Conservation (phyloP, 1,284 basidiomycete genomes). For the Malassezia restricta region DNA sequence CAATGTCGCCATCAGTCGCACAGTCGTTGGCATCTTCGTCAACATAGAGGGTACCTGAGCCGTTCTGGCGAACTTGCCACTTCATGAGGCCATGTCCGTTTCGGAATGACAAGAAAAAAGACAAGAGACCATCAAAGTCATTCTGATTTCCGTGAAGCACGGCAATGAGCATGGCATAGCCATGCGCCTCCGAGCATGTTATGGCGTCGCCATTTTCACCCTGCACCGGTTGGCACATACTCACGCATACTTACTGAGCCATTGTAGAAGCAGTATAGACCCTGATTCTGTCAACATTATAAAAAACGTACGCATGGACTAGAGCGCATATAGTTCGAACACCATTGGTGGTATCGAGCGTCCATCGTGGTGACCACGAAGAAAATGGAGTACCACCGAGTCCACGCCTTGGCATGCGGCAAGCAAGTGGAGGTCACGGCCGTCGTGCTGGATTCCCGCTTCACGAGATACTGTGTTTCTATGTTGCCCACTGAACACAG, state of each 20-base stretch:
- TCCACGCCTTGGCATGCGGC: too few relatives aligned
- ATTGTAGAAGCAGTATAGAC: constrained; percentile 37
- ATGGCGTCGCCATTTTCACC: constrained; percentile 35
- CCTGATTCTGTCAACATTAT: constrained; percentile 1
- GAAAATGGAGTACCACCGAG: too few relatives aligned
- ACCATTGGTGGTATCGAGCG: constrained; percentile 10
- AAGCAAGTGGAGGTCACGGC: too few relatives aligned
- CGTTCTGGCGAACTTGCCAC: constrained; percentile 29
- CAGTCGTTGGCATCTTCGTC: constrained; percentile 26
- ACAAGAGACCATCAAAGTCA: constrained; percentile 31
- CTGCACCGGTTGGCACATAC: background rate
- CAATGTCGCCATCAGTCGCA: constrained; percentile 39
- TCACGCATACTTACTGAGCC: constrained; percentile 6
- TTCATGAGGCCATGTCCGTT: constrained; percentile 34
- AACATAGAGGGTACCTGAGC: constrained; percentile 18
- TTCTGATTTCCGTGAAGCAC: constrained; percentile 26
- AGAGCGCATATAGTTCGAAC: constrained; percentile 11
- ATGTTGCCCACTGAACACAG: too few relatives aligned
- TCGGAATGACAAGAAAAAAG: constrained; percentile 26
- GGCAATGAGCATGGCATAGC: constrained; percentile 38
- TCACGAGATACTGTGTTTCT: too few relatives aligned
- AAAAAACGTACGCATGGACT: constrained; percentile 1
- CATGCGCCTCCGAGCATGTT: constrained; percentile 40
- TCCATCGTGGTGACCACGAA: constrained; percentile 5
- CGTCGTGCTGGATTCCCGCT: too few relatives aligned